Base-by-base conservation (phyloP, 768 basidiomycete genomes). In the Leccinum subgranulosum region DNA sequence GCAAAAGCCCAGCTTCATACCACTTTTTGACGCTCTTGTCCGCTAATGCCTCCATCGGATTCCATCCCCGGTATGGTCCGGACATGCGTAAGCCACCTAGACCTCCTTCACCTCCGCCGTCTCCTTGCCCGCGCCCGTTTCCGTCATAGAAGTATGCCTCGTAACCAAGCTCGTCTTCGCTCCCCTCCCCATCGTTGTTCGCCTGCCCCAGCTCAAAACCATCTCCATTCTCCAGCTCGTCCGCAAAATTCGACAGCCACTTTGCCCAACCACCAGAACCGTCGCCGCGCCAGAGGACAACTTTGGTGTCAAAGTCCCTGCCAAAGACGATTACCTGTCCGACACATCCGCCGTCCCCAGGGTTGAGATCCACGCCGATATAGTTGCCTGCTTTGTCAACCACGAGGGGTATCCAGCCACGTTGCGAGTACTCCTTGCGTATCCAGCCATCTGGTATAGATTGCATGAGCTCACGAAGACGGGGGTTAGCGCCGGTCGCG, bases 291-390 rank as follows among this genome's bases (percentile, higher is more conserved):
- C 89, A 98, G 48, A 98, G 78, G 43, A 98, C 95, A 36, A 97
- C 92, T 70, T 99, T 99, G 11, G 93, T 90, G 73, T 99, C 97
- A 73, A 98, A 98, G 69, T 98, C 97, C 51, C 97, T 84, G n/a
- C 97, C 97, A 71, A 98, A 99, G 50, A 98, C 87, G 57, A 99
- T 97, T 49, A 98, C 96, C 70, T 99, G 97, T 6, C 97, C 97
- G 54, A 81, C 78, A 9, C 81, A 75, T 46, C 94, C 94, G 49
- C 75, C 74, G 67, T 87, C 85, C 9, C 70, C 90, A 8, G 96
- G 96, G 73, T 89, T 93, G 57, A 99, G 81, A 72, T 99, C 97
- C 49, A 99, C 81, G 55, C 97, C 97, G 58, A 98, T 82, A 70
- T 99, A 99, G 75, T 99, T 99, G 31, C 97, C 97, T 29, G 84